phyloP scores from a whole-genome alignment of 192 early-diverging fungal genomes.

The Diversispora eburnea region DNA sequence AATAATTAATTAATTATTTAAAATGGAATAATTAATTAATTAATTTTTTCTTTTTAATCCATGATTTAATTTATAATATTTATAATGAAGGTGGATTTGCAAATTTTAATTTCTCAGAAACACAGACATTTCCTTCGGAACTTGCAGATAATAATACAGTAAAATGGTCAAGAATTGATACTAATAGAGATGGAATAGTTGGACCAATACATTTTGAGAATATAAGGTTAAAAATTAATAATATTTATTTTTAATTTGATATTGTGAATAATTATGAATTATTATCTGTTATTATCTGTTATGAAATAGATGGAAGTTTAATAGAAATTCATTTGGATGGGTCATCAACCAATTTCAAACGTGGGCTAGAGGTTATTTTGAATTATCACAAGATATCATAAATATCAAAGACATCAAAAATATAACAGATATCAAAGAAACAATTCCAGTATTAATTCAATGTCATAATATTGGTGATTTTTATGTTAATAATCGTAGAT shows the following conservation, averaged over 20 bases:
- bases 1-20: neutral
- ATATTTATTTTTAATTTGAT: neutral
- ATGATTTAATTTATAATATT: neutral
- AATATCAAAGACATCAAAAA: no score
- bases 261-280: no score
- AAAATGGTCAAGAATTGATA: constrained; percentile 49
- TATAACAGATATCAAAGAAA: no score
- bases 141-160: constrained; percentile 58
- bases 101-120: constrained; percentile 45
- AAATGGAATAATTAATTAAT: neutral
- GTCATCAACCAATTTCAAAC: constrained; percentile 49
- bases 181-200: constrained; percentile 51
- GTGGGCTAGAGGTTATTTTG: constrained; percentile 43
- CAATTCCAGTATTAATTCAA: constrained; percentile 39
- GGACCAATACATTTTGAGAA: constrained; percentile 48
- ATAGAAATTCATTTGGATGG: constrained; percentile 55
- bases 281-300: neutral
- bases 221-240: constrained; percentile 35
- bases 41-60: neutral
- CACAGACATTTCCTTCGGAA: constrained; percentile 61
- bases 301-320: constrained; percentile 59
- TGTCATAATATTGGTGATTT: constrained; percentile 55
- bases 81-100: constrained; percentile 57
- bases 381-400: no score
- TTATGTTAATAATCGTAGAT: constrained; percentile 58